A percentile compares a stretch with the other conserved stretches of the same genome.
Conservation (phyloP, 75 land plant genomes). For the Ceratopteris richardii region DNA sequence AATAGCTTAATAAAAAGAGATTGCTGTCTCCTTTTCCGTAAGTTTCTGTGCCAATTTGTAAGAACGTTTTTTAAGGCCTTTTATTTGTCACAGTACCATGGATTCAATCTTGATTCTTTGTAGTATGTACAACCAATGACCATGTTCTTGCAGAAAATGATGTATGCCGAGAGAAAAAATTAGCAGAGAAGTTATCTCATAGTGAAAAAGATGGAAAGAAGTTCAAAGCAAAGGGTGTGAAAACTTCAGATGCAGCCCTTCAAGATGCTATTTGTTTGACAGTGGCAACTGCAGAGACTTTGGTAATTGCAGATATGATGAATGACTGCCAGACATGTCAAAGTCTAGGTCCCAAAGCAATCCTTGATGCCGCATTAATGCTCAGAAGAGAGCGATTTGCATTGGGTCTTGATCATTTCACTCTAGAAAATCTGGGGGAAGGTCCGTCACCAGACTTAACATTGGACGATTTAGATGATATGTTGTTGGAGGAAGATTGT, state of each 20-base stretch:
- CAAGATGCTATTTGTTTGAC: slow-evolving; percentile 23
- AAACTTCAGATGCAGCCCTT: slow-evolving; percentile 4
- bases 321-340: slow-evolving; percentile 3
- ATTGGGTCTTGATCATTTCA: slow-evolving; percentile 17
- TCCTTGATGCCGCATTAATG: slow-evolving; percentile 22
- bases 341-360: slow-evolving; percentile 1
- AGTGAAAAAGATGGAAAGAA: background rate
- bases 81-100: too few species aligned
- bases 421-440: background rate
- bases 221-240: background rate
- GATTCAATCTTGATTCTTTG: too few species aligned
- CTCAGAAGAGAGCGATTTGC: slow-evolving; percentile 14
- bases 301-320: slow-evolving; percentile 19
- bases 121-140: too few species aligned
- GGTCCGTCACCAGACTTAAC: background rate
- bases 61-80: too few species aligned
- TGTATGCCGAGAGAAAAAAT: too few species aligned
- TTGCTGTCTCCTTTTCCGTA: too few species aligned
- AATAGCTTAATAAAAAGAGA: too few species aligned
- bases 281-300: slow-evolving; percentile 27
- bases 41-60: too few species aligned
- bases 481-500: background rate
- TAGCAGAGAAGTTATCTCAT: too few species aligned
- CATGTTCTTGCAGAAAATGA: too few species aligned
- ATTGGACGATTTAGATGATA: background rate